Evolutionary conservation across 306 rosid species (phyloP).

Genomic region (Morella rubra): DNA sequence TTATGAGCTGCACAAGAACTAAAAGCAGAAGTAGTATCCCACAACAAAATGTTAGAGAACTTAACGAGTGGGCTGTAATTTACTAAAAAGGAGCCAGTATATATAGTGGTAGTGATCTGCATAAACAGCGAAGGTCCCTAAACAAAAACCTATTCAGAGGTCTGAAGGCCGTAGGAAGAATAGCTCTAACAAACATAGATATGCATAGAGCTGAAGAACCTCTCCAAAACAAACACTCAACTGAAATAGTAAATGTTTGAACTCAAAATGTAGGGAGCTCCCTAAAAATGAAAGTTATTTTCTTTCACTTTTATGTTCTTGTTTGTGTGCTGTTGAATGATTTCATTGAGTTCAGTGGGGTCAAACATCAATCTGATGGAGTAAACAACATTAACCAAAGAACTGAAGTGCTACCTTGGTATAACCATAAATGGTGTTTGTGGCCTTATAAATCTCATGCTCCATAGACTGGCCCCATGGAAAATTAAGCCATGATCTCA

Average conservation of each 20-base stretch:
- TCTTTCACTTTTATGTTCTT: neutral
- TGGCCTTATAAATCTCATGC: conserved; percentile 27
- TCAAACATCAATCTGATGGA: neutral
- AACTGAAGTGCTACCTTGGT: conserved; percentile 10
- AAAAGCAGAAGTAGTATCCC: neutral
- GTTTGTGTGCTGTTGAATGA: neutral
- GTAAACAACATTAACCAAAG: neutral
- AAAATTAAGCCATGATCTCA: conserved; percentile 31
- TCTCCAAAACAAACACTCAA: neutral
- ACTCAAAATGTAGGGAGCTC: neutral
- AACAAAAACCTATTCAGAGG: neutral
- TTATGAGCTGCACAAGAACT: neutral
- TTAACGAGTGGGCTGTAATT: neutral
- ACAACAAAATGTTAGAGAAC: neutral
- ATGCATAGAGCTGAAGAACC: neutral
- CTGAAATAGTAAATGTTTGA: too few relatives aligned
- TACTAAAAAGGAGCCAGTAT: neutral
- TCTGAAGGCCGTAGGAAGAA: neutral
- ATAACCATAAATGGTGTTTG: conserved; percentile 25
- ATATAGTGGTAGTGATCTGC: neutral
- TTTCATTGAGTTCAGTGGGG: neutral
- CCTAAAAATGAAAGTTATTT: neutral
- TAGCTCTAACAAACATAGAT: neutral
- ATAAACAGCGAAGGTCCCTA: neutral
- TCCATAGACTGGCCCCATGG: conserved; percentile 33